A percentile compares a stretch with the other conserved stretches of the same genome.
Conservation (phyloP, 345 rosid genomes). For the Sonneratia alba region DNA sequence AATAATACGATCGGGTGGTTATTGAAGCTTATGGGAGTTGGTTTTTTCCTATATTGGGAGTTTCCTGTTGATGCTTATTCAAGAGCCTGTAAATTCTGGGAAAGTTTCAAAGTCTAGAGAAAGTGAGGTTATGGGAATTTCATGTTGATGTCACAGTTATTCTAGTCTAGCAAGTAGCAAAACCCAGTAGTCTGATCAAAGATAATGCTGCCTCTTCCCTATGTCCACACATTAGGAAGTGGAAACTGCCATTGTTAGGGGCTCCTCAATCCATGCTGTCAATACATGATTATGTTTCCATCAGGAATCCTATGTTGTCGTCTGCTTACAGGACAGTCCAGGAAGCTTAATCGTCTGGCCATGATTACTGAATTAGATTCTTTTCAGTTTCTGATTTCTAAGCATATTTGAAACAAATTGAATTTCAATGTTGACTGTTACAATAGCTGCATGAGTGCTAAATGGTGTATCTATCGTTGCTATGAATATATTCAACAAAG, state of each 20-base stretch:
- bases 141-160: neutral
- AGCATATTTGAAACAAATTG: too few species aligned
- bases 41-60: neutral
- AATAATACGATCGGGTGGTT: too few species aligned
- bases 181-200: neutral
- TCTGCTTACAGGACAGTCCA: too few species aligned
- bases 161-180: too few species aligned
- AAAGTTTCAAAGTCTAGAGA: neutral
- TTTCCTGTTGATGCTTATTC: neutral
- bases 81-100: neutral
- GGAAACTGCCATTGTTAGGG: too few species aligned
- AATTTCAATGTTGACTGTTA: neutral
- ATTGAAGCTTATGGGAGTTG: neutral
- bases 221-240: too few species aligned
- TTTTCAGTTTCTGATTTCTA: too few species aligned
- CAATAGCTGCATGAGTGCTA: neutral
- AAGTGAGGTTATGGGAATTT: neutral
- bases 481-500: neutral
- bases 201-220: neutral
- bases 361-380: too few species aligned
- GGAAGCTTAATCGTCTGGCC: too few species aligned
- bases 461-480: neutral
- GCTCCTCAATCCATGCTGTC: too few species aligned
- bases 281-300: too few species aligned
- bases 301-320: too few species aligned